Evolutionary conservation across 2,329 filamentous ascomycete genomes (phyloP).

Genomic region (Arthrocladium fulminans): DNA sequence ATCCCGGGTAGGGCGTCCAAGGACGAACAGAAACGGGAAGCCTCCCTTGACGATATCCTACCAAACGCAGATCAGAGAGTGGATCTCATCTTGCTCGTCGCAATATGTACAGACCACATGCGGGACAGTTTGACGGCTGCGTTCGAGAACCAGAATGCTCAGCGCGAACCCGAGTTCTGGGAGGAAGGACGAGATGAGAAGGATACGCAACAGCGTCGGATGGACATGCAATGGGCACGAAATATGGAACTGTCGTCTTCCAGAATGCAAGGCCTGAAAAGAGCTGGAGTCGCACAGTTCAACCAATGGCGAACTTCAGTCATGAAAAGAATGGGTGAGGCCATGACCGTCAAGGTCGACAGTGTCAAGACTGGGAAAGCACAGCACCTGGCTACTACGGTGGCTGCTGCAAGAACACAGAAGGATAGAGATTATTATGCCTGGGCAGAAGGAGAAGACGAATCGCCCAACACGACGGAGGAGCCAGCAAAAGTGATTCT

Average conservation of each 20-base stretch:
- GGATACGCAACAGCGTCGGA: background rate
- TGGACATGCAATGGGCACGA: background rate
- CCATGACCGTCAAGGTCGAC: constrained; percentile 40
- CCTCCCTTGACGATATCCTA: constrained; percentile 6
- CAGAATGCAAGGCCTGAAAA: constrained; percentile 44
- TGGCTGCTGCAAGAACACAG: constrained; percentile 9
- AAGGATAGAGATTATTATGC: background rate
- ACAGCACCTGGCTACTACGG: constrained; percentile 22
- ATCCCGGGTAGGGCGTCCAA: background rate
- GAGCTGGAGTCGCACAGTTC: constrained; percentile 59
- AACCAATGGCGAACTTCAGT: constrained; percentile 63
- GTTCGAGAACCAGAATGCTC: background rate
- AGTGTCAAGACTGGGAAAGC: constrained; percentile 25
- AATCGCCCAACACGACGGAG: background rate
- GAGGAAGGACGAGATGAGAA: background rate
- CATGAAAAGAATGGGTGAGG: constrained; percentile 56
- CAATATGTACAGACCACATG: constrained; percentile 4
- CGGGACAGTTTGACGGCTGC: background rate
- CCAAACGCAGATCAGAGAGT: background rate
- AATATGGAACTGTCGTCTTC: background rate
- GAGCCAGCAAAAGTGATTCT: constrained; percentile 1
- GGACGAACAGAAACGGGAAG: background rate
- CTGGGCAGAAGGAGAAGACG: background rate
- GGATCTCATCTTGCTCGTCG: background rate
- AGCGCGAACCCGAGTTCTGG: background rate